Conservation (phyloP, 306 rosid genomes). For the Cajanus cajan region DNA sequence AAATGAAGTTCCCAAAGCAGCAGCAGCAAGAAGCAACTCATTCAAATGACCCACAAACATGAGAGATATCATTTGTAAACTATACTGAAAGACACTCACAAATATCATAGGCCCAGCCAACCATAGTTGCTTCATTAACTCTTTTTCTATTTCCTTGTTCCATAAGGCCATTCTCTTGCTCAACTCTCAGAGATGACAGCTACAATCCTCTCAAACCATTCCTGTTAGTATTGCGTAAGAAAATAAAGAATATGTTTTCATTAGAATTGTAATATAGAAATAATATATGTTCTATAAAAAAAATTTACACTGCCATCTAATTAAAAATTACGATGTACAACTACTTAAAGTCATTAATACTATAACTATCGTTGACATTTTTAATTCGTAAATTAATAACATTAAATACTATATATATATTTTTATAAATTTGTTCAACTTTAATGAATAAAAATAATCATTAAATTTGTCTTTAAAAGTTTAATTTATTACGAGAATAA, state of each 20-base stretch:
- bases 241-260: neutral
- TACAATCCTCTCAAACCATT: neutral
- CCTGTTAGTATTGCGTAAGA: neutral
- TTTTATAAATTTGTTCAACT: too few relatives aligned
- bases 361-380: too few relatives aligned
- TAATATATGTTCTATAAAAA: too few relatives aligned
- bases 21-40: conserved; percentile 33
- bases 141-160: conserved; percentile 31
- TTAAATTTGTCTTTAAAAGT: too few relatives aligned
- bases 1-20: conserved; percentile 33
- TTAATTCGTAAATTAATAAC: neutral
- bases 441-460: too few relatives aligned
- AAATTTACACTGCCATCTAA: too few relatives aligned
- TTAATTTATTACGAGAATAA: neutral
- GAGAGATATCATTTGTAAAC: conserved; percentile 28
- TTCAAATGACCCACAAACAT: conserved; percentile 42
- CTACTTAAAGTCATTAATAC: too few relatives aligned
- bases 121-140: conserved; percentile 69
- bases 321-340: too few relatives aligned
- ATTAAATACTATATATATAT: neutral
- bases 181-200: neutral
- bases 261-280: too few relatives aligned
- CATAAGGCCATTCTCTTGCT: neutral
- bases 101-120: conserved; percentile 60
- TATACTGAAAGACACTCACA: conserved; percentile 31